Evolutionary conservation across 1,139 yeast genomes (phyloP).

Genomic region (Yamadazyma taylorii): DNA sequence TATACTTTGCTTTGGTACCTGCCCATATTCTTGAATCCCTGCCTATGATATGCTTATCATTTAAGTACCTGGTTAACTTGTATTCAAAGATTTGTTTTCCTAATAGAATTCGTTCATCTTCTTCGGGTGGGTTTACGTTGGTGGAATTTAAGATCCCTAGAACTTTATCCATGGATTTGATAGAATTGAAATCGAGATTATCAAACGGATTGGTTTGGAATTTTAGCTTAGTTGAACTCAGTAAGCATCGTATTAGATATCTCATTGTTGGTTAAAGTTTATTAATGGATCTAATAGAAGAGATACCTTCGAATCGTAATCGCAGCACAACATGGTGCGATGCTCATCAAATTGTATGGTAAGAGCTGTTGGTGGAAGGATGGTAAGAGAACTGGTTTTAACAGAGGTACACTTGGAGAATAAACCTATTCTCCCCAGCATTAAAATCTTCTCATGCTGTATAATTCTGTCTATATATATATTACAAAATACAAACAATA

Average conservation of each 20-base stretch:
- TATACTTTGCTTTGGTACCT: conserved; percentile 7
- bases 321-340: no score
- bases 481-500: no score
- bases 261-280: no score
- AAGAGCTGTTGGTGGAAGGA: background rate
- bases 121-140: background rate
- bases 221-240: background rate
- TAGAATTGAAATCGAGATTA: conserved; percentile 14
- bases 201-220: conserved; percentile 13
- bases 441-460: no score
- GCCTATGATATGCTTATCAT: conserved; percentile 14
- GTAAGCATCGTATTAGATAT: background rate
- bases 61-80: conserved; percentile 17
- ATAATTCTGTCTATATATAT: no score
- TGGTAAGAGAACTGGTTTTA: no score
- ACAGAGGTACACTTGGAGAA: no score
- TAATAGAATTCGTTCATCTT: conserved; percentile 7
- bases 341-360: no score
- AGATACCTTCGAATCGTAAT: no score
- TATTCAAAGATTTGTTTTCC: conserved; percentile 20
- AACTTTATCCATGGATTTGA: conserved; percentile 20
- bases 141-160: conserved; percentile 13
- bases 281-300: no score
- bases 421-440: no score
- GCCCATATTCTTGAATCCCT: conserved; percentile 14